These are phyloP conservation scores for Tuber indicum DNA, from an alignment of 495 filamentous ascomycete species.

Conservation along the genomic window DNA sequence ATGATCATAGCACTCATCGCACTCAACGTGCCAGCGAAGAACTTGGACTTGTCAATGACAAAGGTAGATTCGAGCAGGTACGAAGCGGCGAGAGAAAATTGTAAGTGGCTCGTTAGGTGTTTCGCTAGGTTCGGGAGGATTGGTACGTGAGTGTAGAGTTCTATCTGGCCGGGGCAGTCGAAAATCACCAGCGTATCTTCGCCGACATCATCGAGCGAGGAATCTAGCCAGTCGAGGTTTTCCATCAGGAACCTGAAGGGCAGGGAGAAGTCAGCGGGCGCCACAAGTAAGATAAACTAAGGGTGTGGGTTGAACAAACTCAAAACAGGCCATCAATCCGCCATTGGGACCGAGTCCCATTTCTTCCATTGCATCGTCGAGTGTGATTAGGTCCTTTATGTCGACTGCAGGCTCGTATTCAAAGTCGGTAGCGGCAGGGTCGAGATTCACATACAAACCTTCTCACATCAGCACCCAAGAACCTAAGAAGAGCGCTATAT, in stretches of 20 bases:
- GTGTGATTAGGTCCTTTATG: slow-evolving; percentile 90
- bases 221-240: slow-evolving; percentile 90
- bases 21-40: slow-evolving; percentile 88
- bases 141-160: slow-evolving; percentile 95
- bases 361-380: slow-evolving; percentile 98
- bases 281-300: background rate
- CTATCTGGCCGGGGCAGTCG: slow-evolving; percentile 98
- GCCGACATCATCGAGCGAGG: slow-evolving; percentile 73
- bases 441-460: slow-evolving; percentile 92
- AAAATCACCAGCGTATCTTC: slow-evolving; percentile 96
- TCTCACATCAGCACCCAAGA: background rate
- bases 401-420: slow-evolving; percentile 88
- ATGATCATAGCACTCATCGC: slow-evolving; percentile 99
- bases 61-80: slow-evolving; percentile 95
- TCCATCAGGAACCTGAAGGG: slow-evolving; percentile 64
- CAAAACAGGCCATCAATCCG: slow-evolving; percentile 95
- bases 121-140: slow-evolving; percentile 79
- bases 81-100: slow-evolving; percentile 86
- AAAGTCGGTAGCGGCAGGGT: slow-evolving; percentile 91
- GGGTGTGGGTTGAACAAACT: slow-evolving; percentile 45
- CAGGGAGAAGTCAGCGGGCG: slow-evolving; percentile 7
- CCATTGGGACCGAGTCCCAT: slow-evolving; percentile 89
- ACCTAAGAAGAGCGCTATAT: background rate
- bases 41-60: slow-evolving; percentile 89
- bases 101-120: slow-evolving; percentile 70